Evolutionary conservation across 768 basidiomycete species (phyloP).

Genomic region (Hygrophorus pudorinus): DNA sequence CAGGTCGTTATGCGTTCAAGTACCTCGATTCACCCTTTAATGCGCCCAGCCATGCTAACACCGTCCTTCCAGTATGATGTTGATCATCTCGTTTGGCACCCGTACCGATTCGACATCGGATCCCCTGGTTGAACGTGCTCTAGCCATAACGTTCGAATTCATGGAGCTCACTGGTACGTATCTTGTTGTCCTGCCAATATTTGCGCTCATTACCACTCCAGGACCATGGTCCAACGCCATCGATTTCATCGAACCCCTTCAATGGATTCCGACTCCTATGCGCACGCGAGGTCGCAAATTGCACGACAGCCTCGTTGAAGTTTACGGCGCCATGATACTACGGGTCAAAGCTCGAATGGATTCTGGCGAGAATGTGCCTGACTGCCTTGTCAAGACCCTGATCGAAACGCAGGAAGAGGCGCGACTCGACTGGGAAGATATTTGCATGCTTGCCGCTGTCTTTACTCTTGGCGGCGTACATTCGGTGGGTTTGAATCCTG

Average conservation of each 20-base stretch:
- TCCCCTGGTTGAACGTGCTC: constrained; percentile 10
- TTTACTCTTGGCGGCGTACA: constrained; percentile 24
- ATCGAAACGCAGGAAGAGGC: constrained; percentile 18
- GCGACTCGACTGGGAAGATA: constrained; percentile 19
- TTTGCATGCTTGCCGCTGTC: constrained; percentile 20
- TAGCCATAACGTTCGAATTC: constrained; percentile 13
- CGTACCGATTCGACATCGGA: constrained; percentile 10
- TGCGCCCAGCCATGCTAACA: neutral
- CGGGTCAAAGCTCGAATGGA: constrained; percentile 18
- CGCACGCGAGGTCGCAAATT: constrained; percentile 10
- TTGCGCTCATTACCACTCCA: neutral
- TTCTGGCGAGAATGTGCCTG: constrained; percentile 20
- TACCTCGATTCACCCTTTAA: constrained; percentile 3
- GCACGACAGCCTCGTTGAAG: constrained; percentile 16
- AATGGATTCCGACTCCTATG: constrained; percentile 11
- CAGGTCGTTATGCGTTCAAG: constrained; percentile 14
- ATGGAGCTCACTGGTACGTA: constrained; percentile 10
- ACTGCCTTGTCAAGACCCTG: constrained; percentile 23
- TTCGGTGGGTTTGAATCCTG: constrained; percentile 13
- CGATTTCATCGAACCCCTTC: constrained; percentile 13
- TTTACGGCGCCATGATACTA: constrained; percentile 21
- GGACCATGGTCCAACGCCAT: constrained; percentile 15
- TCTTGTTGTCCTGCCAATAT: neutral
- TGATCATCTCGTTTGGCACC: constrained; percentile 13
- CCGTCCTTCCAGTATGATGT: constrained; percentile 12